Conservation (phyloP, 345 rosid species). For the Cardamine chenopodiifolia region DNA sequence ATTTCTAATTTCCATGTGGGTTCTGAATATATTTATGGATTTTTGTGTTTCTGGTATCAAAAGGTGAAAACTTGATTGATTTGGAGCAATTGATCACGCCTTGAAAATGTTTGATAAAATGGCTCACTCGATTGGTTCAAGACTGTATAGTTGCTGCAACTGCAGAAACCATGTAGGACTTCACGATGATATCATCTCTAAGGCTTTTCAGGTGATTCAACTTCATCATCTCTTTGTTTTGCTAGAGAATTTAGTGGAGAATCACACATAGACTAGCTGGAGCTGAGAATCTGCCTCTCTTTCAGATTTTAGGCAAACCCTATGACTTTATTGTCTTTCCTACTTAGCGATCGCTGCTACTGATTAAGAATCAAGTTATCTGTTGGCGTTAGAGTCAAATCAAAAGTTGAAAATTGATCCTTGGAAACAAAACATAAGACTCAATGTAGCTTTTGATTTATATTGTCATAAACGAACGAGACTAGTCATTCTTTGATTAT, state of each 20-base stretch:
- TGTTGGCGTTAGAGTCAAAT: neutral
- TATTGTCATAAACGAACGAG: neutral
- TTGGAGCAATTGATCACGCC: slow-evolving; percentile 33
- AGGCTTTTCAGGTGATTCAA: slow-evolving; percentile 84
- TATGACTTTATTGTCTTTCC: slow-evolving; percentile 6
- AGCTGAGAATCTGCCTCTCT: neutral
- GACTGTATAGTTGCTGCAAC: slow-evolving; percentile 83
- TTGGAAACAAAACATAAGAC: neutral
- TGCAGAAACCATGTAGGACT: slow-evolving; percentile 84
- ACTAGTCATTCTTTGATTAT: neutral
- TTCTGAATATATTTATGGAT: neutral
- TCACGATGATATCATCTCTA: slow-evolving; percentile 89
- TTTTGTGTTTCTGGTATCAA: slow-evolving; percentile 7
- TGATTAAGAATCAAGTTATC: neutral
- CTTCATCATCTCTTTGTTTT: slow-evolving; percentile 12
- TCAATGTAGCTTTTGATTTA: slow-evolving; percentile 17
- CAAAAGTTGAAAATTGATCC: neutral
- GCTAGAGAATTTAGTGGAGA: neutral
- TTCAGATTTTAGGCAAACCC: neutral
- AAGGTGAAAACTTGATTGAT: slow-evolving; percentile 30
- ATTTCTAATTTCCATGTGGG: slow-evolving; percentile 6
- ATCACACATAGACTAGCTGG: slow-evolving; percentile 7
- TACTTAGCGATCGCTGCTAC: neutral
- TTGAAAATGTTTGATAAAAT: slow-evolving; percentile 45
- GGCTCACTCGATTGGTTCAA: slow-evolving; percentile 74